These are phyloP conservation scores for Polyporus arcularius DNA, from an alignment of 768 basidiomycete genomes.

Conservation along the genomic window DNA sequence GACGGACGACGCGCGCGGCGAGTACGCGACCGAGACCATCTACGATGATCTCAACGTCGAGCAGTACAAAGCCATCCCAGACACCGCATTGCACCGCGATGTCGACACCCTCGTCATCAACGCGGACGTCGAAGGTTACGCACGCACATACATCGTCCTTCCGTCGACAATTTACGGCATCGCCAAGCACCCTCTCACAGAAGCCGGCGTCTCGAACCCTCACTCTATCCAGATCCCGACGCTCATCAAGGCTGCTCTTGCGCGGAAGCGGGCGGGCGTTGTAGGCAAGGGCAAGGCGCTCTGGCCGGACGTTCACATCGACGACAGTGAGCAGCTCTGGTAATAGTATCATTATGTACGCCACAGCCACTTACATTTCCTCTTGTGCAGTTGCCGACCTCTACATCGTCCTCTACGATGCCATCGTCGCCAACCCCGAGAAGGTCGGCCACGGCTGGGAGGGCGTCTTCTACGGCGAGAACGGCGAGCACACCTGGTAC, in stretches of 20 bases:
- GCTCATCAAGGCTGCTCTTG: slow-evolving; percentile 46
- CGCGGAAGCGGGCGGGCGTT: slow-evolving; percentile 52
- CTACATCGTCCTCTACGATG: slow-evolving; percentile 44
- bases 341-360: not conserved
- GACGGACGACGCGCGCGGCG: slow-evolving; percentile 46
- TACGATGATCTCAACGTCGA: slow-evolving; percentile 52
- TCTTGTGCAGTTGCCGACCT: slow-evolving; percentile 42
- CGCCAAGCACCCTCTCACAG: slow-evolving; percentile 47
- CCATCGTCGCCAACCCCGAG: slow-evolving; percentile 29
- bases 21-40: slow-evolving; percentile 39
- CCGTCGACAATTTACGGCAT: slow-evolving; percentile 64
- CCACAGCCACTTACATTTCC: not conserved
- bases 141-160: slow-evolving; percentile 52
- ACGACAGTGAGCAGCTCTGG: slow-evolving; percentile 46
- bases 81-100: slow-evolving; percentile 46
- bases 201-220: slow-evolving; percentile 52
- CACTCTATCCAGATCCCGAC: slow-evolving; percentile 54
- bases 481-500: slow-evolving; percentile 34
- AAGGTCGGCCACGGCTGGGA: slow-evolving; percentile 35
- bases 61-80: slow-evolving; percentile 47
- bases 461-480: slow-evolving; percentile 38
- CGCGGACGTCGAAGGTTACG: slow-evolving; percentile 53
- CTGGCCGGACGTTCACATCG: slow-evolving; percentile 61
- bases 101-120: slow-evolving; percentile 51
- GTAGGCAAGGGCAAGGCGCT: slow-evolving; percentile 59